Percentiles rank a stretch among this genome's conserved stretches.
phyloP scores from a whole-genome alignment of 2,329 filamentous ascomycete species.

The Cordyceps tenuipes region DNA sequence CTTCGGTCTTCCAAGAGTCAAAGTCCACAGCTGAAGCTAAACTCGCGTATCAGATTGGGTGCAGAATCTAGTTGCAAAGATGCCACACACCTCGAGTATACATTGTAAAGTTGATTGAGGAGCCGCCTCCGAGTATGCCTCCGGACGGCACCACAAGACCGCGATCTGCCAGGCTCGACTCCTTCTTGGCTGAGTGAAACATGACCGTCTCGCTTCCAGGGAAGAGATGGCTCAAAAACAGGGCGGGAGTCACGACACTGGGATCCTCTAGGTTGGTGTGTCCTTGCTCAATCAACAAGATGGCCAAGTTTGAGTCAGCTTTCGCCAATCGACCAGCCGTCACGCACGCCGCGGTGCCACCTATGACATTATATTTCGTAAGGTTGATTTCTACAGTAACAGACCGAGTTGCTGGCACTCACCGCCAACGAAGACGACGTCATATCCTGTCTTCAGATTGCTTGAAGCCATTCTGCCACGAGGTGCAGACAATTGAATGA shows the following conservation, averaged over 20 bases:
- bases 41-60: background rate
- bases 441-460: conserved; percentile 14
- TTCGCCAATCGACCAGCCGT: conserved; percentile 20
- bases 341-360: conserved; percentile 22
- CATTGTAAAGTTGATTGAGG: conserved; percentile 26
- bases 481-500: background rate
- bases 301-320: conserved; percentile 19
- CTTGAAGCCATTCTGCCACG: background rate
- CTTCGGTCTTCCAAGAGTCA: conserved; percentile 43
- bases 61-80: too few relatives aligned
- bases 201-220: conserved; percentile 17
- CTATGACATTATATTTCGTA: background rate
- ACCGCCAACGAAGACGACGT: conserved; percentile 19
- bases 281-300: conserved; percentile 22
- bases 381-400: background rate
- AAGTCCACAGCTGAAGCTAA: conserved; percentile 26
- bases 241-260: conserved; percentile 18
- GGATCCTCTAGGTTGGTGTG: conserved; percentile 20
- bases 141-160: conserved; percentile 18
- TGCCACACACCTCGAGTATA: conserved; percentile 18
- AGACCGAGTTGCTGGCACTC: background rate
- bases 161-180: conserved; percentile 18
- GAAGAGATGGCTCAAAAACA: conserved; percentile 17
- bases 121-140: conserved; percentile 24
- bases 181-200: conserved; percentile 19